A percentile compares a stretch with the other conserved stretches of the same genome.
These are phyloP conservation scores for Bromus sterilis DNA, from an alignment of 176 grass and related monocot species.

Conservation along the genomic window DNA sequence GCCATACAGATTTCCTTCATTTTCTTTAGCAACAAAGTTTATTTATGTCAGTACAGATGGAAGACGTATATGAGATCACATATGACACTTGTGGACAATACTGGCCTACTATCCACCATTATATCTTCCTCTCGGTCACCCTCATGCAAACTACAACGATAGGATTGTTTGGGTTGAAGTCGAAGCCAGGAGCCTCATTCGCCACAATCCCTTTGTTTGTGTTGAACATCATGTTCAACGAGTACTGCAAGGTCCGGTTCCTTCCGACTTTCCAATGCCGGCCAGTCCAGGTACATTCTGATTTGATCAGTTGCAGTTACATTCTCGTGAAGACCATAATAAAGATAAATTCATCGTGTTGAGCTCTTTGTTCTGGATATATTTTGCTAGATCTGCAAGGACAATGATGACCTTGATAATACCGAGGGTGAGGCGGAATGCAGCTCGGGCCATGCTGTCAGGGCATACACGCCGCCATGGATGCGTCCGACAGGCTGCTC, in stretches of 20 bases:
- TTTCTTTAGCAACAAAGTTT: neutral
- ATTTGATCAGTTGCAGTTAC: neutral
- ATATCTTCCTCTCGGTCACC: conserved; percentile 51
- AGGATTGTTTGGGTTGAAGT: conserved; percentile 79
- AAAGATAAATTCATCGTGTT: neutral
- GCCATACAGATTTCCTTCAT: neutral
- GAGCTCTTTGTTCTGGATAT: neutral
- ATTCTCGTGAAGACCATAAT: neutral
- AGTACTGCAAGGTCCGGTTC: conserved; percentile 76
- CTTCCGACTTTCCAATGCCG: conserved; percentile 50
- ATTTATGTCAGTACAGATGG: conserved; percentile 53
- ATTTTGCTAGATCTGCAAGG: conserved; percentile 38
- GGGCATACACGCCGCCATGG: conserved; percentile 61
- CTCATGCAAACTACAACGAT: conserved; percentile 86
- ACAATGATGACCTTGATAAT: conserved; percentile 52
- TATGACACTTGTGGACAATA: conserved; percentile 84
- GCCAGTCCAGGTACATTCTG: conserved; percentile 46
- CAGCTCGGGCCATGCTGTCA: conserved; percentile 7
- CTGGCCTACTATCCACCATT: conserved; percentile 72
- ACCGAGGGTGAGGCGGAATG: neutral
- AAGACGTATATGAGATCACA: conserved; percentile 82
- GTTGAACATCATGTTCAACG: conserved; percentile 63
- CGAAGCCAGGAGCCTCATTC: conserved; percentile 71
- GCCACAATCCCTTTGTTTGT: conserved; percentile 56
- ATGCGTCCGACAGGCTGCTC: conserved; percentile 32